These are phyloP conservation scores for Cryptosporidium xiaoi DNA, from an alignment of 169 alveolate genomes.

Conservation along the genomic window DNA sequence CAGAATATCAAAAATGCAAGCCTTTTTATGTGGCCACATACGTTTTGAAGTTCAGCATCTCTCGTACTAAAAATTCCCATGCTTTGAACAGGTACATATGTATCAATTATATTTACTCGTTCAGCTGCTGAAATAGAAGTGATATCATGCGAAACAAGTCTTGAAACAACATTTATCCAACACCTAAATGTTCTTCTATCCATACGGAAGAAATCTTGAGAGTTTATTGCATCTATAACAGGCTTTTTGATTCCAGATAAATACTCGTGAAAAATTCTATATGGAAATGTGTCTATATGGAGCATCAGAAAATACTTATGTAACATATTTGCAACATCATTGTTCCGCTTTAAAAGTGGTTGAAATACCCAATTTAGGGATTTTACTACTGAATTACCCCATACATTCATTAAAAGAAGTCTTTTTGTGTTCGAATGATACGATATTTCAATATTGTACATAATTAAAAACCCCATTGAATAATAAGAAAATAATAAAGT, in stretches of 20 bases:
- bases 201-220: conserved; percentile 67
- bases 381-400: conserved; percentile 35
- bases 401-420: conserved; percentile 28
- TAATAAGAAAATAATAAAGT: conserved; percentile 64
- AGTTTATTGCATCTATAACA: conserved; percentile 64
- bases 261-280: conserved; percentile 60
- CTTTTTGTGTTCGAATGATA: conserved; percentile 31
- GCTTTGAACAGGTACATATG: conserved; percentile 50
- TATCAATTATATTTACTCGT: conserved; percentile 34
- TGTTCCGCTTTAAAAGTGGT: conserved; percentile 51
- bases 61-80: conserved; percentile 77
- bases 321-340: conserved; percentile 61
- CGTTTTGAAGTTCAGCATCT: conserved; percentile 73
- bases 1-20: conserved; percentile 82
- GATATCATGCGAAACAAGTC: conserved; percentile 17
- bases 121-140: conserved; percentile 51
- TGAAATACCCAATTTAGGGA: conserved; percentile 62
- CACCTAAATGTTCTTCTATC: conserved; percentile 76
- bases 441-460: conserved; percentile 51
- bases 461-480: conserved; percentile 56
- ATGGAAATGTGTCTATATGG: conserved; percentile 73
- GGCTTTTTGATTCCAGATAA: conserved; percentile 72
- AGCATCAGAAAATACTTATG: conserved; percentile 59
- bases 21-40: conserved; percentile 74
- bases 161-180: conserved; percentile 52